Base-by-base conservation (phyloP, 352 stramenopile genomes). In the Phytophthora melonis region DNA sequence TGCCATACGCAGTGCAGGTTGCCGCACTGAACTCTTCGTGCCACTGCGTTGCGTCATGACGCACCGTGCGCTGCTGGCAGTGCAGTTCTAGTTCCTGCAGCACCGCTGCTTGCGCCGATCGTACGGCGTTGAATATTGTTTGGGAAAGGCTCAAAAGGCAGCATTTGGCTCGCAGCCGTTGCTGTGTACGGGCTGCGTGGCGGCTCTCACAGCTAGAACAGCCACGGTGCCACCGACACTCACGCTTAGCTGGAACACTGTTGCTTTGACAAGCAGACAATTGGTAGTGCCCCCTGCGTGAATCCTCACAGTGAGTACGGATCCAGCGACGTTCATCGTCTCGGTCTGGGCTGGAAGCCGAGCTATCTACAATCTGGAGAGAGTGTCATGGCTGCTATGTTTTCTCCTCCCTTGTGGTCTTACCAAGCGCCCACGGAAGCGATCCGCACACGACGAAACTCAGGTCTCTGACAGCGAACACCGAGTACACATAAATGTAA, bases 1-100 rank as follows among this genome's bases (percentile, higher is more conserved):
- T 86, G 27, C 71, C 83, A 1, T 99, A 99, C 75, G 98, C 90
- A 63, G 81, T 99, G 3, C 86, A 92, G 11, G 83, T 99, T 1
- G 83, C 91, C 5, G 96, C 96, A 8, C 60, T 97, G 2, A 99
- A 98, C 70, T 77, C 67, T 76, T 19, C 55, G 74, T 2, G 89
- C 89, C 13, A 85, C 77, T 10, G 63, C 80, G 1, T 36, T 86
- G 1, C 89, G 80, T 57, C 79, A 89, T 56, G 82, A 95, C 72
- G 25, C 81, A 18, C 81, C 84, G 18, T 90, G 83, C 60, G 67
- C 73, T 61, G 85, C 86, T 58, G 60, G 80, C 32, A 49, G 82
- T 25, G 21, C 49, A 8, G 60, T 50, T 41, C 61, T 90, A 2
- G 79, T 79, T n/a, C 85, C 93, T 8, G 81, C 84, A 23, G 87